Evolutionary conservation across 2,329 filamentous ascomycete genomes (phyloP).

Genomic region (Clathrospora elynae): DNA sequence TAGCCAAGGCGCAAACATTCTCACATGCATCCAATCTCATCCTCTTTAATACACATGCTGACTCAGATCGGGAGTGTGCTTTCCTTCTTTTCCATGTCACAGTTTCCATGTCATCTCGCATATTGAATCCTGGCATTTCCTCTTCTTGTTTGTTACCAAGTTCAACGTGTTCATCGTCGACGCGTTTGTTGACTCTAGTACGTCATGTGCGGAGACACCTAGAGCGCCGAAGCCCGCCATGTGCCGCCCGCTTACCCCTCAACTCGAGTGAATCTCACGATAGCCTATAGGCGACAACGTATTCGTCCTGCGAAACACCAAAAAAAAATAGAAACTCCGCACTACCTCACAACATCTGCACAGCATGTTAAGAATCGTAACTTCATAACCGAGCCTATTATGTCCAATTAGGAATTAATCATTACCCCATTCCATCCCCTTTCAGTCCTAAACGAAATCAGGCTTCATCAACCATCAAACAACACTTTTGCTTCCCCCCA

Average conservation of each 20-base stretch:
- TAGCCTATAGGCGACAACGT: neutral
- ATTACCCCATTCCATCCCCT: neutral
- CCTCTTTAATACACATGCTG: no score
- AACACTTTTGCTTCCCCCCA: constrained; percentile 3
- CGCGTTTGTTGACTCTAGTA: constrained; percentile 10
- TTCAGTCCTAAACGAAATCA: neutral
- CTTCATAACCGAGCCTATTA: constrained; percentile 3
- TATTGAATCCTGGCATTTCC: no score
- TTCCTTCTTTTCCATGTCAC: neutral
- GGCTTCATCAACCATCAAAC: neutral
- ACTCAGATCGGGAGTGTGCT: neutral
- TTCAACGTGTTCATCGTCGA: neutral
- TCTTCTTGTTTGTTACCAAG: no score
- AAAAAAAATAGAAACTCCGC: neutral
- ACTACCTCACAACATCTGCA: neutral
- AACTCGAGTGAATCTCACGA: neutral
- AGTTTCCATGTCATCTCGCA: neutral
- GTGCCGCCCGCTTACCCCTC: constrained; percentile 1
- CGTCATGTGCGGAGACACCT: constrained; percentile 2
- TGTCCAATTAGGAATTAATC: constrained; percentile 9
- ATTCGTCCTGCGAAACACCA: neutral
- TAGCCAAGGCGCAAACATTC: no score
- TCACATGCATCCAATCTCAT: no score
- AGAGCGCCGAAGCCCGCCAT: constrained; percentile 3
- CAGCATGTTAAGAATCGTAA: neutral